Conservation (phyloP, 2,329 filamentous ascomycete species). For the Talaromyces sp. region DNA sequence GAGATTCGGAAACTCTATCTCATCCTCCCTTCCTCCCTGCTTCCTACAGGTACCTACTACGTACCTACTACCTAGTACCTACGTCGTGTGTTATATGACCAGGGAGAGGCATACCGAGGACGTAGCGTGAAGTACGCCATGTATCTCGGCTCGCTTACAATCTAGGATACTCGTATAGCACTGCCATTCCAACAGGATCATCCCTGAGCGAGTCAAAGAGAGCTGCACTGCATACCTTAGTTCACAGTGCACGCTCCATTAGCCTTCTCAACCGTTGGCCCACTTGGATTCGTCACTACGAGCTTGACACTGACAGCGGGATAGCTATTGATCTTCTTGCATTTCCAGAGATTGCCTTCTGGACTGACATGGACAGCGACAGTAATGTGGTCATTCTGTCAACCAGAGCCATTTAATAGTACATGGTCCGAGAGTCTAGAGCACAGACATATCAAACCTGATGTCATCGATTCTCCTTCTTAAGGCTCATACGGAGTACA, state of each 20-base stretch:
- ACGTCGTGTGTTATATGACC: background rate
- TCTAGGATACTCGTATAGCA: background rate
- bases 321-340: background rate
- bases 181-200: background rate
- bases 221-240: background rate
- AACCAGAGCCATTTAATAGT: background rate
- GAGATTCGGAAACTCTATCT: conserved; percentile 20
- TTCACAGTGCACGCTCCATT: no score
- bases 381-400: background rate
- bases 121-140: background rate
- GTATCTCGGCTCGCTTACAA: conserved; percentile 3
- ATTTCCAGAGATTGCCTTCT: background rate
- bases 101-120: background rate
- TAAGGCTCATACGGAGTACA: background rate
- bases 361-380: background rate
- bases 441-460: background rate
- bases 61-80: no score
- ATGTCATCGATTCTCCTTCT: conserved; percentile 1
- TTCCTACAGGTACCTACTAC: no score
- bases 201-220: background rate
- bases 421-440: background rate
- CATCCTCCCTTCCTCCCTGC: background rate
- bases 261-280: background rate
- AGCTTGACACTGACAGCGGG: conserved; percentile 1
- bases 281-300: background rate